Percentiles rank a stretch among this genome's conserved stretches.
These are phyloP conservation scores for Fistulina hepatica DNA, from an alignment of 1,284 basidiomycete species.

Conservation along the genomic window DNA sequence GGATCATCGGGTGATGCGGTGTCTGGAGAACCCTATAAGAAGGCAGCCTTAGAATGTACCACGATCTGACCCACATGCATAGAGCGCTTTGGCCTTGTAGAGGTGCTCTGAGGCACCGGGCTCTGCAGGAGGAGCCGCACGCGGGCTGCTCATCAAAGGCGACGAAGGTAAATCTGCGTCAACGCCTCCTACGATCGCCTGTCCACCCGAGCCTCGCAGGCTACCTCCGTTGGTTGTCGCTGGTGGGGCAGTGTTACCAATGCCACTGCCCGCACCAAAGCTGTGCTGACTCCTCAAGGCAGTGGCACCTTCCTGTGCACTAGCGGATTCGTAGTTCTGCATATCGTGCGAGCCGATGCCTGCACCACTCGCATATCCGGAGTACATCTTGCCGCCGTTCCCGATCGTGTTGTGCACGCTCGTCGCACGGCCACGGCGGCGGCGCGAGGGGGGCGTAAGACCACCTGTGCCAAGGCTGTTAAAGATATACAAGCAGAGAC, in stretches of 20 bases:
- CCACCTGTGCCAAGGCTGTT: slow-evolving; percentile 82
- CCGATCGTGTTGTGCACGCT: slow-evolving; percentile 54
- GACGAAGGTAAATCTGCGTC: slow-evolving; percentile 43
- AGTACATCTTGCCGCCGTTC: slow-evolving; percentile 47
- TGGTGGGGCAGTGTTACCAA: no score
- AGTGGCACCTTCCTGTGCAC: no score
- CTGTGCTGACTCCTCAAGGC: no score
- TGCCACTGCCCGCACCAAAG: slow-evolving; percentile 28
- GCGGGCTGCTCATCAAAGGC: slow-evolving; percentile 42
- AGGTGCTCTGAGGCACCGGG: slow-evolving; percentile 39
- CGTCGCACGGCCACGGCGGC: slow-evolving; percentile 48
- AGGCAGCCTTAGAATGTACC: no score
- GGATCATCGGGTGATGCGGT: slow-evolving; percentile 89
- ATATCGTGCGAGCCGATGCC: slow-evolving; percentile 53
- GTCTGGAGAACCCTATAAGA: slow-evolving; percentile 62
- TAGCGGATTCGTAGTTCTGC: slow-evolving; percentile 35
- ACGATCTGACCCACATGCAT: slow-evolving; percentile 73
- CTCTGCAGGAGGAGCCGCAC: slow-evolving; percentile 39
- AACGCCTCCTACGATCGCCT: slow-evolving; percentile 37
- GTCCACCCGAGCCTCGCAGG: no score
- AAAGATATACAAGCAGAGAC: slow-evolving; percentile 73
- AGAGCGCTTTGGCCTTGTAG: slow-evolving; percentile 81
- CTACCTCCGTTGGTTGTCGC: no score
- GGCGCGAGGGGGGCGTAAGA: slow-evolving; percentile 66
- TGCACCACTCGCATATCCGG: slow-evolving; percentile 44